phyloP scores from a whole-genome alignment of 2,329 filamentous ascomycete species.

The Fusarium vanettenii region DNA sequence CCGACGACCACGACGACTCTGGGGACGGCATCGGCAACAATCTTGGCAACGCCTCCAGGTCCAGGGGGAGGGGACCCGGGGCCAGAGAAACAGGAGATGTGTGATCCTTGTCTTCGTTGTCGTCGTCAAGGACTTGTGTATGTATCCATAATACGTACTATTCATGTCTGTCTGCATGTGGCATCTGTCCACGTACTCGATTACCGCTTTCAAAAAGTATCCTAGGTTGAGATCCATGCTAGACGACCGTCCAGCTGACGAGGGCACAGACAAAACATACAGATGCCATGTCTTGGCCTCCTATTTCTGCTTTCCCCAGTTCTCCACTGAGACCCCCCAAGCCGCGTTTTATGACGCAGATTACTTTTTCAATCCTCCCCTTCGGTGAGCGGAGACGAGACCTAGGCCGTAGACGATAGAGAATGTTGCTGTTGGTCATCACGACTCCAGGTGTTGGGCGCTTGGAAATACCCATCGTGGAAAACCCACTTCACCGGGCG shows the following conservation, averaged over 20 bases:
- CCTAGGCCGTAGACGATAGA: background rate
- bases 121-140: background rate
- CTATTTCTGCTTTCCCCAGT: background rate
- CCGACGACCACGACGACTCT: background rate
- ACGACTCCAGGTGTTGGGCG: background rate
- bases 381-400: conserved; percentile 8
- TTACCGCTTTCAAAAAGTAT: background rate
- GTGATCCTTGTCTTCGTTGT: background rate
- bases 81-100: background rate
- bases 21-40: background rate
- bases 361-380: background rate
- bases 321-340: background rate
- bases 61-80: background rate
- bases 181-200: background rate
- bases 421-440: conserved; percentile 2
- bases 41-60: background rate
- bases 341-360: conserved; percentile 1
- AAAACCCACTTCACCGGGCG: background rate
- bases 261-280: background rate
- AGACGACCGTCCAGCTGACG: background rate
- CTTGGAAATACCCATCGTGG: conserved; percentile 11
- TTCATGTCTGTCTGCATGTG: background rate
- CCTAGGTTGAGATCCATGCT: background rate
- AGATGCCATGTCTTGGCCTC: background rate
- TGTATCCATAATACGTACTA: background rate